Base-by-base conservation (phyloP, 1,284 basidiomycete genomes). In the Mycena sp. region DNA sequence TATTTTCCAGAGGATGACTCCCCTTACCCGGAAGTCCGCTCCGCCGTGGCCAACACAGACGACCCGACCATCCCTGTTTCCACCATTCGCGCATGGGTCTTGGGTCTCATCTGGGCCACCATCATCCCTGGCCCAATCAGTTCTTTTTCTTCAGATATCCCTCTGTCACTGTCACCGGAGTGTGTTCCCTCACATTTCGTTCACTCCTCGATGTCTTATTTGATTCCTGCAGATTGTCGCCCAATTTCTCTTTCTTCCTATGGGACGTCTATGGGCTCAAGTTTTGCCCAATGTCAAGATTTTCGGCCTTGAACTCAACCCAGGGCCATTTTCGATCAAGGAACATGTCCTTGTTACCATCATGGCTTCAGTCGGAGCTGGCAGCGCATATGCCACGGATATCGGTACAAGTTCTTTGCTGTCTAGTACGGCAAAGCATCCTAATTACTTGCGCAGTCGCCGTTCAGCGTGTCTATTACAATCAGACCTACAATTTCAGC, bases 251-350 rank as follows among this genome's bases (percentile, higher is more conserved):
- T 83, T 85, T 4, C 87, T 89, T 72, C 90, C 90, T 6, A 51
- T 90, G 21, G 90, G 90, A 40, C 81, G 85, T 26, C 71, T 79
- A 1, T 91, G 87, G 87, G 87, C 85, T 2, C 73, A 78, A 63
- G 38, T 83, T 17, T 52, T 92, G 5, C 90, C 90, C 3, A 81
- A 84, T 57, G 74, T 83, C 73, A 83, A 80, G 64, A 77, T 91
- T 6, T 83, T 89, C 55, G 89, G 90, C 28, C 9, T 82, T 0
- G 66, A 79, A 6, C 72, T 92, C 30, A 92, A 92, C 70, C 90
- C 90, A 2, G 90, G 90, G 35, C 89, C 88, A 0, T 92, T 92
- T 75, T 81, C 81, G 2, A 85, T 92, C 72, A 92, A 92, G 74
- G 64, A 59, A 48, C 51, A 78, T 72, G 77, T 80, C 10, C 68